phyloP scores from a whole-genome alignment of 805 yeast genomes.

The Suhomyces canberraensis region DNA sequence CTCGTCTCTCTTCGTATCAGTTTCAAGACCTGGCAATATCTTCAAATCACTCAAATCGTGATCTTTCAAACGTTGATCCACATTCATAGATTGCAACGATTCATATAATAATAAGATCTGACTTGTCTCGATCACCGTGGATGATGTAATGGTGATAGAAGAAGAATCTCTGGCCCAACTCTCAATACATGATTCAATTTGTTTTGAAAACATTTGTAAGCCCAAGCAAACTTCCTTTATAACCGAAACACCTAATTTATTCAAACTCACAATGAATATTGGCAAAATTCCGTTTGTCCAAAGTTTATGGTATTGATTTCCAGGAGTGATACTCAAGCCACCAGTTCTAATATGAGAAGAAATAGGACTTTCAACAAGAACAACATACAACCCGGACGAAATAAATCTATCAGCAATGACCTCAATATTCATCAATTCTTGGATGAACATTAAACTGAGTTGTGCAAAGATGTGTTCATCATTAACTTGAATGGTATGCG shows the following conservation, averaged over 20 bases:
- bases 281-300: slow-evolving; percentile 87
- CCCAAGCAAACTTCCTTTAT: slow-evolving; percentile 66
- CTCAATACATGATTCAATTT: slow-evolving; percentile 57
- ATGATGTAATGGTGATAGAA: slow-evolving; percentile 34
- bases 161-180: slow-evolving; percentile 66
- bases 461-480: slow-evolving; percentile 73
- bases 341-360: slow-evolving; percentile 68
- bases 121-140: slow-evolving; percentile 38
- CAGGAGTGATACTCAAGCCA: slow-evolving; percentile 46
- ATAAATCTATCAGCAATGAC: slow-evolving; percentile 66
- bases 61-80: slow-evolving; percentile 42
- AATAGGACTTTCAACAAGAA: slow-evolving; percentile 70
- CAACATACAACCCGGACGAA: slow-evolving; percentile 58
- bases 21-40: slow-evolving; percentile 59
- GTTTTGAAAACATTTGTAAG: slow-evolving; percentile 59
- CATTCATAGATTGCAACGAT: slow-evolving; percentile 51
- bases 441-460: slow-evolving; percentile 61
- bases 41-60: slow-evolving; percentile 24
- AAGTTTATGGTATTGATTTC: slow-evolving; percentile 63
- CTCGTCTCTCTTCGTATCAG: slow-evolving; percentile 53
- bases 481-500: slow-evolving; percentile 58
- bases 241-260: slow-evolving; percentile 60
- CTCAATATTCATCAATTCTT: slow-evolving; percentile 61
- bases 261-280: slow-evolving; percentile 55
- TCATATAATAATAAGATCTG: slow-evolving; percentile 66